Evolutionary conservation across 139 green algal species (phyloP).

Genomic region (Closterium sp.): DNA sequence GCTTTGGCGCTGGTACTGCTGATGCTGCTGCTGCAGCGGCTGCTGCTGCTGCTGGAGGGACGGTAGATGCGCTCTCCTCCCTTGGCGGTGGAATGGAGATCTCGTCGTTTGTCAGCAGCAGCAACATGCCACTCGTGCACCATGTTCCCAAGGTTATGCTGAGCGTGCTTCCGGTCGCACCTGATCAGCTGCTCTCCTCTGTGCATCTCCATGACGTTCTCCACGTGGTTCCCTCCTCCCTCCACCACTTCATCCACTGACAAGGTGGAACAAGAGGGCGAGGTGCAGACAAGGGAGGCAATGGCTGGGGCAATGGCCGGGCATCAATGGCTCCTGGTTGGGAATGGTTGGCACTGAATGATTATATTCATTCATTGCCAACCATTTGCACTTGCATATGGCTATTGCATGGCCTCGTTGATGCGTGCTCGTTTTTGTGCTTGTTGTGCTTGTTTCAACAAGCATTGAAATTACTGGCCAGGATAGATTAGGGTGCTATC

Average conservation of each 20-base stretch:
- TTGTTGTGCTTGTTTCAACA: not conserved
- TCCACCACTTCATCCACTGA: not conserved
- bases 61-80: not conserved
- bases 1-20: not conserved
- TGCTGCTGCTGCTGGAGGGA: not conserved
- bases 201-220: not conserved
- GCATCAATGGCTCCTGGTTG: no score
- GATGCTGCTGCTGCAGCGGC: not conserved
- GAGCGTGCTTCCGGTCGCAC: not conserved
- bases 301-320: no score
- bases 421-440: not conserved
- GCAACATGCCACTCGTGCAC: not conserved
- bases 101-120: not conserved
- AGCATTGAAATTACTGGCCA: not conserved
- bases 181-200: not conserved
- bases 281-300: no score
- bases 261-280: not conserved
- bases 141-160: not conserved
- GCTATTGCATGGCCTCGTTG: no score
- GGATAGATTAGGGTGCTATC: not conserved
- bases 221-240: not conserved
- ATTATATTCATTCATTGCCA: not conserved
- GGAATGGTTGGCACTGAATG: not conserved
- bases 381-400: not conserved
- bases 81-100: not conserved